Conservation (phyloP, 2,329 filamentous ascomycete genomes). For the Fusarium sp. region DNA sequence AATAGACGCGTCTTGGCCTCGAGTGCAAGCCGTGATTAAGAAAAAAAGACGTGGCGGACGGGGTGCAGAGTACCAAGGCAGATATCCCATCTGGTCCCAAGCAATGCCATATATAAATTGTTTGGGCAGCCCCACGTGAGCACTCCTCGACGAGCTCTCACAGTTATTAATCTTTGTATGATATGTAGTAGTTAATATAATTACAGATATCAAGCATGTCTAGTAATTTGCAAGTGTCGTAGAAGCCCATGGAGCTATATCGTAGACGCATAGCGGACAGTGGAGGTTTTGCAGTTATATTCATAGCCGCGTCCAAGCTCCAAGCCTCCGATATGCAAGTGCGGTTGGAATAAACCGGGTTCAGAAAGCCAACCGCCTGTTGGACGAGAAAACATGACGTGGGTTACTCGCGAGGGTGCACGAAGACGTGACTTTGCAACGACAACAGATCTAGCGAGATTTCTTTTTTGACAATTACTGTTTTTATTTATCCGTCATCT, state of each 20-base stretch:
- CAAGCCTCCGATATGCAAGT: conserved; percentile 9
- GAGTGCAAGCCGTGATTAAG: conserved; percentile 9
- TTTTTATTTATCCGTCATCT: background rate
- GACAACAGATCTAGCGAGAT: conserved; percentile 17
- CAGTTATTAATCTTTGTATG: background rate
- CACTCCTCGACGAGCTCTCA: background rate
- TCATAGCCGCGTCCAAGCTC: background rate
- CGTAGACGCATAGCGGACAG: background rate
- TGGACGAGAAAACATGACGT: conserved; percentile 19
- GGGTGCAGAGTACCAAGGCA: conserved; percentile 7
- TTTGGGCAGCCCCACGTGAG: conserved; percentile 31
- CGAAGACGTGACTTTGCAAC: conserved; percentile 21
- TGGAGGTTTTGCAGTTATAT: conserved; percentile 5
- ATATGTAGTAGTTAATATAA: background rate
- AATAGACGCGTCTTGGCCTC: conserved; percentile 1
- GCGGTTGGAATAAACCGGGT: background rate
- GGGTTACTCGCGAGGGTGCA: conserved; percentile 38
- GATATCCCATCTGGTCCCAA: conserved; percentile 15
- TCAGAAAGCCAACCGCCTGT: background rate
- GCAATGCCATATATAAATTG: conserved; percentile 10
- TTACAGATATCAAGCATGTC: background rate
- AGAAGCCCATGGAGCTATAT: conserved; percentile 2
- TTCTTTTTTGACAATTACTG: background rate
- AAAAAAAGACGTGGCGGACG: conserved; percentile 12
- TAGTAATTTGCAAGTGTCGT: conserved; percentile 6